phyloP scores from a whole-genome alignment of 768 basidiomycete genomes.

The Candolleomyces eurysporus region DNA sequence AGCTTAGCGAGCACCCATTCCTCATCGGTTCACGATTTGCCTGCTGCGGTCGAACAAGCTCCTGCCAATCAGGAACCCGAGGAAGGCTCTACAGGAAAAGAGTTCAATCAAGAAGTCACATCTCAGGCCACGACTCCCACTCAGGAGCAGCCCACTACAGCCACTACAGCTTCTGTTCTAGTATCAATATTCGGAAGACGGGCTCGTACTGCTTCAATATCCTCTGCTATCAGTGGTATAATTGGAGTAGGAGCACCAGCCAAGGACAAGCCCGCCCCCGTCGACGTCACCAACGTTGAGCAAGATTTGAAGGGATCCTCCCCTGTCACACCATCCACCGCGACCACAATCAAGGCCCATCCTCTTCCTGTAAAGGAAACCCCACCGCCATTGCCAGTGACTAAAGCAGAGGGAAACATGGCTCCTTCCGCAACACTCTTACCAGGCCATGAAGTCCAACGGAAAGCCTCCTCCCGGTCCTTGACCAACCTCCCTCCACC shows the following conservation, averaged over 20 bases:
- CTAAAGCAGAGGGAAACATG: background rate
- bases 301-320: background rate
- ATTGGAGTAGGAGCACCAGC: background rate
- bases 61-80: background rate
- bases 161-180: constrained; percentile 1
- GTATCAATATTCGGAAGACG: constrained; percentile 2
- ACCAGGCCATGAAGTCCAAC: constrained; percentile 5
- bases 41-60: background rate
- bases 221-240: constrained; percentile 9
- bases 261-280: too few species aligned
- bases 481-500: constrained; percentile 15
- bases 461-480: constrained; percentile 19
- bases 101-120: background rate
- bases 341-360: constrained; percentile 4
- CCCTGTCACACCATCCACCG: constrained; percentile 10
- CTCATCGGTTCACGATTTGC: constrained; percentile 18
- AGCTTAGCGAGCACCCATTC: constrained; percentile 20
- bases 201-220: constrained; percentile 5
- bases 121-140: constrained; percentile 4
- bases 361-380: background rate
- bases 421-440: background rate
- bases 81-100: background rate
- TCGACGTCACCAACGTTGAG: background rate
- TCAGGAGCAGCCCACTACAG: background rate
- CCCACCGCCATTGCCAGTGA: background rate